A percentile compares a stretch with the other conserved stretches of the same genome.
Evolutionary conservation across 1,139 yeast species (phyloP).

Genomic region (Diutina rugosa): DNA sequence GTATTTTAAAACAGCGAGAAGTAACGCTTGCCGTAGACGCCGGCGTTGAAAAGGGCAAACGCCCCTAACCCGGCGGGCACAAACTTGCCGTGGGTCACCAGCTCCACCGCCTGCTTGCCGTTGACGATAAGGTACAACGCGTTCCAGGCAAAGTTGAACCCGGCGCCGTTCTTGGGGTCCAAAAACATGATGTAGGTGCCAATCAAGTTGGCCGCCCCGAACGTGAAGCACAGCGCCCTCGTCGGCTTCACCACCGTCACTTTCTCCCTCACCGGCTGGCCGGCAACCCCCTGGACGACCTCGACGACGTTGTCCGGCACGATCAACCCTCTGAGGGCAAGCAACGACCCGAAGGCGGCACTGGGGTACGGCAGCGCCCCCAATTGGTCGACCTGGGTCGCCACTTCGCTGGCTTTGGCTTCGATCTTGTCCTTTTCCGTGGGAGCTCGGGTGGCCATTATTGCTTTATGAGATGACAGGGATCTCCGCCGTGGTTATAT

Average conservation of each 20-base stretch:
- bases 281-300: neutral
- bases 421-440: neutral
- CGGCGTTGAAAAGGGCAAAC: slow-evolving; percentile 51
- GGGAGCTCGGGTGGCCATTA: neutral
- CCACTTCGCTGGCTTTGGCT: neutral
- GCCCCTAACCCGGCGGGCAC: slow-evolving; percentile 52
- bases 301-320: neutral
- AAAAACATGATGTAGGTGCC: neutral
- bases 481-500: neutral
- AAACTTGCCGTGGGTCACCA: slow-evolving; percentile 22
- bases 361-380: neutral
- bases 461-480: neutral
- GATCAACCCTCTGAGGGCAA: neutral
- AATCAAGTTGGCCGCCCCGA: slow-evolving; percentile 19
- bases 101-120: slow-evolving; percentile 44
- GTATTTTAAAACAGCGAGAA: slow-evolving; percentile 11
- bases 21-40: slow-evolving; percentile 59
- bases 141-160: slow-evolving; percentile 84
- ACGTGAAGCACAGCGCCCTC: slow-evolving; percentile 20
- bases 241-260: slow-evolving; percentile 19
- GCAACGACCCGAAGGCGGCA: neutral
- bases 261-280: neutral
- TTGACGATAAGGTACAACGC: slow-evolving; percentile 64
- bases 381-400: neutral
- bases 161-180: slow-evolving; percentile 69